Conservation (phyloP, 2,329 filamentous ascomycete genomes). For the Fusarium sp. region DNA sequence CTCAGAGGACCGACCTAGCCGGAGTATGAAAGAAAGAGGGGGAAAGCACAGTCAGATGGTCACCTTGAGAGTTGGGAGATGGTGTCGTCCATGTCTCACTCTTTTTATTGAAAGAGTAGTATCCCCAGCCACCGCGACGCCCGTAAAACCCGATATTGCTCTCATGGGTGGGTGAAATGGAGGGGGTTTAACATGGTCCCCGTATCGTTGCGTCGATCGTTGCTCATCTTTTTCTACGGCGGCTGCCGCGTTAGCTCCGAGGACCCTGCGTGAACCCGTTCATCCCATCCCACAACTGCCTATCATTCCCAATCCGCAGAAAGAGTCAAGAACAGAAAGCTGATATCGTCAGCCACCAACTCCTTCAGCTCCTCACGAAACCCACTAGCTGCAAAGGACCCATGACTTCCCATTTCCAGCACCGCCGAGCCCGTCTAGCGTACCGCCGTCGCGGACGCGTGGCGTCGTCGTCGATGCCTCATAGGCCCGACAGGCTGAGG, state of each 20-base stretch:
- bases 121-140: slow-evolving; percentile 26
- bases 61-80: slow-evolving; percentile 27
- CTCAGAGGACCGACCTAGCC: slow-evolving; percentile 23
- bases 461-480: slow-evolving; percentile 35
- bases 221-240: slow-evolving; percentile 23
- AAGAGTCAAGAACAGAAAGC: background rate
- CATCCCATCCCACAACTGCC: slow-evolving; percentile 31
- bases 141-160: slow-evolving; percentile 5
- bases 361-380: slow-evolving; percentile 36
- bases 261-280: slow-evolving; percentile 37
- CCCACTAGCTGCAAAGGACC: slow-evolving; percentile 26
- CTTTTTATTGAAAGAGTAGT: slow-evolving; percentile 8
- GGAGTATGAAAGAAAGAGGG: slow-evolving; percentile 33
- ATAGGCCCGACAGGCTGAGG: slow-evolving; percentile 32
- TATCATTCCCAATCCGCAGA: background rate
- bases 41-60: slow-evolving; percentile 45
- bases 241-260: slow-evolving; percentile 31
- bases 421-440: slow-evolving; percentile 19
- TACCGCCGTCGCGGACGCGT: slow-evolving; percentile 34
- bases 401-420: slow-evolving; percentile 42
- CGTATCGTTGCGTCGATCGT: slow-evolving; percentile 13
- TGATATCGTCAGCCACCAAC: slow-evolving; percentile 35
- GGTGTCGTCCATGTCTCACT: slow-evolving; percentile 46
- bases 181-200: too few relatives aligned
- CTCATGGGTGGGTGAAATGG: background rate